Evolutionary conservation across 2,329 filamentous ascomycete genomes (phyloP).

Genomic region (Beauveria bassiana): DNA sequence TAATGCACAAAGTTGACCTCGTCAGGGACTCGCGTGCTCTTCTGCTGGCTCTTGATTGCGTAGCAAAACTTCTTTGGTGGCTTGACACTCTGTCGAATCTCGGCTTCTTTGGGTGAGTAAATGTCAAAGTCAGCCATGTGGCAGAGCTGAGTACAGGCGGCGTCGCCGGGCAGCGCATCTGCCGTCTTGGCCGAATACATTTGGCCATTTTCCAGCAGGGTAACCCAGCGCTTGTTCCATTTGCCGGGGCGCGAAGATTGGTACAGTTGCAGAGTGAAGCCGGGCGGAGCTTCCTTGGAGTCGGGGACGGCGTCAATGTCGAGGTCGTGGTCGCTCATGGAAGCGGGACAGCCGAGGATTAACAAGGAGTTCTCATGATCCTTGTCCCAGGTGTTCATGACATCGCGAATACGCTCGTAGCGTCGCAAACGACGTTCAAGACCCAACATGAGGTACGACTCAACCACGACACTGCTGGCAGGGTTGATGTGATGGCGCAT

Average conservation of each 20-base stretch:
- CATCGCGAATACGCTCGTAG: slow-evolving; percentile 79
- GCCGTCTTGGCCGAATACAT: slow-evolving; percentile 62
- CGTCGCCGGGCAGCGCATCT: slow-evolving; percentile 49
- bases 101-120: slow-evolving; percentile 65
- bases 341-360: slow-evolving; percentile 52
- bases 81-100: slow-evolving; percentile 63
- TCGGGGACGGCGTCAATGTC: slow-evolving; percentile 56
- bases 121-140: slow-evolving; percentile 91
- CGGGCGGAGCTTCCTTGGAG: slow-evolving; percentile 50
- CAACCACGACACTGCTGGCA: slow-evolving; percentile 62
- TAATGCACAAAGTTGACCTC: slow-evolving; percentile 87
- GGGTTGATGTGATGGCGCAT: slow-evolving; percentile 59
- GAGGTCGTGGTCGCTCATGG: slow-evolving; percentile 52
- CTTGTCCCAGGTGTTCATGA: slow-evolving; percentile 87
- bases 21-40: slow-evolving; percentile 72
- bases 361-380: slow-evolving; percentile 70
- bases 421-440: slow-evolving; percentile 75
- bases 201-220: slow-evolving; percentile 67
- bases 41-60: slow-evolving; percentile 88
- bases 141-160: slow-evolving; percentile 64
- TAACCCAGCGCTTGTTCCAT: slow-evolving; percentile 82
- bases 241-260: slow-evolving; percentile 76
- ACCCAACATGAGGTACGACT: slow-evolving; percentile 67
- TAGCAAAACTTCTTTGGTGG: slow-evolving; percentile 81
- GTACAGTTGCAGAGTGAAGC: slow-evolving; percentile 64